Percentiles rank a stretch among this genome's conserved stretches.
These are phyloP conservation scores for Symbiodinium natans DNA, from an alignment of 73 alveolate genomes.

Conservation along the genomic window DNA sequence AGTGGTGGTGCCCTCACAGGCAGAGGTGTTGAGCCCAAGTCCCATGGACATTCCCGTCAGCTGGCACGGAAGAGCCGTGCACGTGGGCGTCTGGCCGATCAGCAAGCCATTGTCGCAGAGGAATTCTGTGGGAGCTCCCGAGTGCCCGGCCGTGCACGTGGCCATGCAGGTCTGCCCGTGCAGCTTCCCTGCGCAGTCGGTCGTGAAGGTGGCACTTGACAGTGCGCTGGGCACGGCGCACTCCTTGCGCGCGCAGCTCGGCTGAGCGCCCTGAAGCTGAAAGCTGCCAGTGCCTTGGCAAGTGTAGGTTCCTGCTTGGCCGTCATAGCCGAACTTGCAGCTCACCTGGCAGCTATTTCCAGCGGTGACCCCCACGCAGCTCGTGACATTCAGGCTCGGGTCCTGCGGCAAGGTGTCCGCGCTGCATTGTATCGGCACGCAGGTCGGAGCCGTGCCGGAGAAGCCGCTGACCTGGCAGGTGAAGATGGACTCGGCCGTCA, in stretches of 20 bases:
- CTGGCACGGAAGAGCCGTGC: neutral
- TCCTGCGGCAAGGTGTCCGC: neutral
- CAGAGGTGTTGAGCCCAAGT: constrained; percentile 19
- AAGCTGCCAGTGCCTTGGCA: neutral
- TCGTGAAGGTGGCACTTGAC: neutral
- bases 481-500: neutral
- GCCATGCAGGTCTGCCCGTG: constrained; percentile 46
- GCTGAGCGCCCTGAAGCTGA: neutral
- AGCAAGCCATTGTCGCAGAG: constrained; percentile 37
- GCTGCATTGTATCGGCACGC: neutral
- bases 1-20: neutral
- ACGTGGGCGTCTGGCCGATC: constrained; percentile 8
- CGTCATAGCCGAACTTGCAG: constrained; percentile 15
- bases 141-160: neutral
- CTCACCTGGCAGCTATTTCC: constrained; percentile 18
- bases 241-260: constrained; percentile 7
- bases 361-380: constrained; percentile 20
- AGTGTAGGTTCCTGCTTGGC: neutral
- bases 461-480: constrained; percentile 31
- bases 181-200: neutral
- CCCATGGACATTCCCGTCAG: neutral
- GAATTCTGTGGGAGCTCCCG: neutral
- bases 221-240: neutral
- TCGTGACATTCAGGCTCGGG: constrained; percentile 7
- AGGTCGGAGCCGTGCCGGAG: neutral